These are phyloP conservation scores for Phytophthora sp. DNA, from an alignment of 352 stramenopile genomes.

Conservation along the genomic window DNA sequence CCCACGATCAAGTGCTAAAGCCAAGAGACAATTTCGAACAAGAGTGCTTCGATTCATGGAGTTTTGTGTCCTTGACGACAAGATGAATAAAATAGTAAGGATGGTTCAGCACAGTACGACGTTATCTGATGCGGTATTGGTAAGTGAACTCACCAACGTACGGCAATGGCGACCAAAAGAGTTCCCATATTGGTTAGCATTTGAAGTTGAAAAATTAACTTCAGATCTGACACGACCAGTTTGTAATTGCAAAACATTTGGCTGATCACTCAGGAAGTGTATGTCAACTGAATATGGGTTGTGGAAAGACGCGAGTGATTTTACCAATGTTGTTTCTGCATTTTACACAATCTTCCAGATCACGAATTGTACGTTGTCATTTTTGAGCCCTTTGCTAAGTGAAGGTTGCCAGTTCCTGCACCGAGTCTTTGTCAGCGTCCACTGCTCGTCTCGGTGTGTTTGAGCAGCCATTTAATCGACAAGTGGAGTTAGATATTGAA, in stretches of 20 bases:
- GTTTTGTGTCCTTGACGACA: slow-evolving; percentile 83
- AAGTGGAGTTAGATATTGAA: slow-evolving; percentile 42
- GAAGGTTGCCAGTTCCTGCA: slow-evolving; percentile 78
- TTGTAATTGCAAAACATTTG: slow-evolving; percentile 73
- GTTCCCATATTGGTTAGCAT: slow-evolving; percentile 85
- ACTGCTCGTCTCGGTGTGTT: slow-evolving; percentile 45
- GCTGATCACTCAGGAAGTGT: slow-evolving; percentile 68
- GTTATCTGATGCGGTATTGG: slow-evolving; percentile 38
- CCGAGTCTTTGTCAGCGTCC: slow-evolving; percentile 51
- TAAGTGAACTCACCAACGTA: slow-evolving; percentile 59
- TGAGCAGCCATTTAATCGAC: slow-evolving; percentile 74
- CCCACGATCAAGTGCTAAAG: too few relatives aligned
- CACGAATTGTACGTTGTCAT: slow-evolving; percentile 55
- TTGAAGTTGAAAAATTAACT: slow-evolving; percentile 85
- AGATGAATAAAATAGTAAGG: slow-evolving; percentile 49
- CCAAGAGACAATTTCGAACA: slow-evolving; percentile 29
- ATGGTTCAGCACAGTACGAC: slow-evolving; percentile 3
- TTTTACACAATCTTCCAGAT: slow-evolving; percentile 34
- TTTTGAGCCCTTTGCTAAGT: slow-evolving; percentile 69
- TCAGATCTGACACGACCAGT: slow-evolving; percentile 87
- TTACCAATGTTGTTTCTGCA: slow-evolving; percentile 89
- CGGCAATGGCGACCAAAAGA: slow-evolving; percentile 56
- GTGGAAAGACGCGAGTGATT: slow-evolving; percentile 91
- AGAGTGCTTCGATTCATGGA: slow-evolving; percentile 47
- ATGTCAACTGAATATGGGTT: slow-evolving; percentile 89